phyloP scores from a whole-genome alignment of 2,329 filamentous ascomycete genomes.

The Colletotrichum eleusines region DNA sequence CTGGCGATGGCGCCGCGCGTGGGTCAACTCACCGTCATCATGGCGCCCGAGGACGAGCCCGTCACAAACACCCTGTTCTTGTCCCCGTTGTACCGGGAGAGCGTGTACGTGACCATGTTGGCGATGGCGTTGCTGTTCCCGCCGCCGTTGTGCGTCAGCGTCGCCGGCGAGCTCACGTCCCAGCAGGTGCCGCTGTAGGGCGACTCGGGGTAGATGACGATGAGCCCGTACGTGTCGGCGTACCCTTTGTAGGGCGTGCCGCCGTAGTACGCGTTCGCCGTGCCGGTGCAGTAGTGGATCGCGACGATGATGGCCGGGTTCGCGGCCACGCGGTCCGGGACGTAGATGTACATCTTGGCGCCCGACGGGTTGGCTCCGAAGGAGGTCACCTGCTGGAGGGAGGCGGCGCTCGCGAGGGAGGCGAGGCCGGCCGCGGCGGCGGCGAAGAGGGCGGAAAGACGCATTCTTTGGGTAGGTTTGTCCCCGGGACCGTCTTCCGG shows the following conservation, averaged over 20 bases:
- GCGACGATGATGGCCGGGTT: conserved; percentile 63
- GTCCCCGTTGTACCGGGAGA: conserved; percentile 65
- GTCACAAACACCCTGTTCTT: conserved; percentile 65
- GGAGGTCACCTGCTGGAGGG: conserved; percentile 53
- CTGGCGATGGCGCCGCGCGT: no score
- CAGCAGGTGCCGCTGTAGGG: conserved; percentile 67
- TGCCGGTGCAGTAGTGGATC: conserved; percentile 67
- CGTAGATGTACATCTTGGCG: conserved; percentile 47
- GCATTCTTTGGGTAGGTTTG: background rate
- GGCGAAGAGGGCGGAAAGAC: conserved; percentile 16
- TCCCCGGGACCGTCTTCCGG: background rate
- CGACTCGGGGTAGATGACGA: conserved; percentile 67
- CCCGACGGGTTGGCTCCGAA: conserved; percentile 52
- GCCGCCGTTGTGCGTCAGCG: conserved; percentile 67
- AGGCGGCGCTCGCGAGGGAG: conserved; percentile 44
- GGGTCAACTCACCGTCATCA: conserved; percentile 62
- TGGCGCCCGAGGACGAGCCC: conserved; percentile 62
- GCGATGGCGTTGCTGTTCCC: conserved; percentile 68
- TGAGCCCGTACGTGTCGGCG: conserved; percentile 56
- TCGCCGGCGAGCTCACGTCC: conserved; percentile 65
- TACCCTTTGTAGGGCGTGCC: conserved; percentile 61
- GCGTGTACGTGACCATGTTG: conserved; percentile 69
- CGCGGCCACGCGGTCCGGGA: conserved; percentile 47
- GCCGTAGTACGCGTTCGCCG: conserved; percentile 61
- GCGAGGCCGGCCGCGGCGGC: conserved; percentile 16